A percentile compares a stretch with the other conserved stretches of the same genome.
Evolutionary conservation across 2,329 filamentous ascomycete genomes (phyloP).

Genomic region (Claviceps arundinis): DNA sequence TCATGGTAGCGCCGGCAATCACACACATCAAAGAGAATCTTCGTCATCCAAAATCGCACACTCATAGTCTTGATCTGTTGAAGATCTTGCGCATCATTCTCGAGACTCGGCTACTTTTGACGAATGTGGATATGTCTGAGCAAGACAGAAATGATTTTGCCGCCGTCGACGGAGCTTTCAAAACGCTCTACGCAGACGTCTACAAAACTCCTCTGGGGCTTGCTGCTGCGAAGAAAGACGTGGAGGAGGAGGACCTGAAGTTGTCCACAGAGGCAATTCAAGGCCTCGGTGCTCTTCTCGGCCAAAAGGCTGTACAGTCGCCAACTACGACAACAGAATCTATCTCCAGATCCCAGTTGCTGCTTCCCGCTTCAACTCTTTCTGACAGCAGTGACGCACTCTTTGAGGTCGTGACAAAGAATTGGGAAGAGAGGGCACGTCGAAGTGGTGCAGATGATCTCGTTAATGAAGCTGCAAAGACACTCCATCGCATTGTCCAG

Average conservation of each 20-base stretch:
- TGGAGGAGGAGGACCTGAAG: slow-evolving; percentile 25
- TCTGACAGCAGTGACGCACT: slow-evolving; percentile 24
- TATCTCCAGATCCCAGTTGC: slow-evolving; percentile 9
- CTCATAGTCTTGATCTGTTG: slow-evolving; percentile 38
- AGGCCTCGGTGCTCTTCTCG: slow-evolving; percentile 31
- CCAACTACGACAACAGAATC: neutral
- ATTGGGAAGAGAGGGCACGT: slow-evolving; percentile 10
- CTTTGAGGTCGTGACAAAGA: slow-evolving; percentile 17
- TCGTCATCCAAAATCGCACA: slow-evolving; percentile 33
- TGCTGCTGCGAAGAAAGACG: slow-evolving; percentile 13
- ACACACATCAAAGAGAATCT: slow-evolving; percentile 37
- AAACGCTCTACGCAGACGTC: slow-evolving; percentile 29
- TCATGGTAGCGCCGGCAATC: slow-evolving; percentile 32
- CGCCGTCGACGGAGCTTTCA: slow-evolving; percentile 23
- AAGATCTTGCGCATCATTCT: slow-evolving; percentile 38
- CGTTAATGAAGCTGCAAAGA: slow-evolving; percentile 27
- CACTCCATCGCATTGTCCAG: slow-evolving; percentile 25
- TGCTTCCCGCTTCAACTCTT: slow-evolving; percentile 23
- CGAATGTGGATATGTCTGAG: slow-evolving; percentile 18
- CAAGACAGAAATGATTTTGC: slow-evolving; percentile 26
- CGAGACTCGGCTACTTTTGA: slow-evolving; percentile 29
- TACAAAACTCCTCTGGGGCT: slow-evolving; percentile 25
- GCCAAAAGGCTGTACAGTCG: slow-evolving; percentile 18
- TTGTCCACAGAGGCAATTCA: slow-evolving; percentile 30
- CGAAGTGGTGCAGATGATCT: slow-evolving; percentile 20